phyloP scores from a whole-genome alignment of 345 rosid species.

The Citrus sp. region DNA sequence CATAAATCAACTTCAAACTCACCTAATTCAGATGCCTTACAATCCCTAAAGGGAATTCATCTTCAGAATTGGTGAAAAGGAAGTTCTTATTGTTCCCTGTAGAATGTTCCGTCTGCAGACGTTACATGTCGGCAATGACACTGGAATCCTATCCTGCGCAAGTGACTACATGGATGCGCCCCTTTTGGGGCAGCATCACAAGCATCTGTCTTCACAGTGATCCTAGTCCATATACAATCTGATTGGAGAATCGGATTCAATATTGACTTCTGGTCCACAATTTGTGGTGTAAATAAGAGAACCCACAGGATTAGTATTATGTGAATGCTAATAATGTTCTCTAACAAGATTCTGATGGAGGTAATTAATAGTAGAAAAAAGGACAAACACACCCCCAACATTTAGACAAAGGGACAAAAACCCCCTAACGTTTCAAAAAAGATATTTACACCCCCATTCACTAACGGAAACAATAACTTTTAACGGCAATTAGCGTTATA shows the following conservation, averaged over 20 bases:
- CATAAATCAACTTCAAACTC: background rate
- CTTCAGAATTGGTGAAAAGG: background rate
- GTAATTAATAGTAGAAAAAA: too few species aligned
- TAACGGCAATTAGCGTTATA: too few species aligned
- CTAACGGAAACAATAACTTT: too few species aligned
- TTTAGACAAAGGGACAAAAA: too few species aligned
- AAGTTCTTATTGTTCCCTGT: constrained; percentile 8
- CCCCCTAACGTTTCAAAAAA: too few species aligned
- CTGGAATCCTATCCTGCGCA: constrained; percentile 59
- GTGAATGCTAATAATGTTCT: background rate
- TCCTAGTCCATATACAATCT: constrained; percentile 34
- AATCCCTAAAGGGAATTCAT: background rate
- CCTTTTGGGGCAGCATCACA: constrained; percentile 48
- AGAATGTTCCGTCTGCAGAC: background rate
- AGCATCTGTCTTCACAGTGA: constrained; percentile 50
- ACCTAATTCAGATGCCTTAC: background rate
- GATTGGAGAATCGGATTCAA: constrained; percentile 57
- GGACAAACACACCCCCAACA: fast-evolving
- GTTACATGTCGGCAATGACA: constrained; percentile 44
- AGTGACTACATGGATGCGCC: constrained; percentile 58
- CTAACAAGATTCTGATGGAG: background rate
- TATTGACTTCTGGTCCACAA: constrained; percentile 50
- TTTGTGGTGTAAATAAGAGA: constrained; percentile 44
- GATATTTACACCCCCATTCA: too few species aligned
- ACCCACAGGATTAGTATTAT: background rate